phyloP scores from a whole-genome alignment of 495 filamentous ascomycete species.

The Talaromyces thailandensis region DNA sequence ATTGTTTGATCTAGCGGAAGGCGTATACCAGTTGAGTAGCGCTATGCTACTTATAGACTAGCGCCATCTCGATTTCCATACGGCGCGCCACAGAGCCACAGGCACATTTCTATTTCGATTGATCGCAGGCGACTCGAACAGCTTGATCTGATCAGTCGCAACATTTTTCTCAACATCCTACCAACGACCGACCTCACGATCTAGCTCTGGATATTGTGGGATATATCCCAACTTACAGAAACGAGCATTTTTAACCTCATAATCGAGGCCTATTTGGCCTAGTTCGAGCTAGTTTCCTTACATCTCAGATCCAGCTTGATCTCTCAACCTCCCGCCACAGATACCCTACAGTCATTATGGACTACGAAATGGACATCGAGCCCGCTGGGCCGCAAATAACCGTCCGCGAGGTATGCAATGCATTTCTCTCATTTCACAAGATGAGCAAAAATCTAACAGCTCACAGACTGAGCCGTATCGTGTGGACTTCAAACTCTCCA shows the following conservation, averaged over 20 bases:
- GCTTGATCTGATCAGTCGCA: neutral
- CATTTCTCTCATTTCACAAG: neutral
- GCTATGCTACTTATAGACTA: neutral
- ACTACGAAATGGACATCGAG: constrained; percentile 64
- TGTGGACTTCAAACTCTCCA: constrained; percentile 74
- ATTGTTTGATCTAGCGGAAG: too few species aligned
- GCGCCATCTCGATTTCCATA: neutral
- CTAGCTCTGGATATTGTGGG: neutral
- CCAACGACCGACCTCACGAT: neutral
- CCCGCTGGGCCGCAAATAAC: constrained; percentile 58
- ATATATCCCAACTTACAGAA: neutral
- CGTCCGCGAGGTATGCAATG: constrained; percentile 59
- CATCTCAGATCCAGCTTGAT: neutral
- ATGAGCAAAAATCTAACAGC: constrained; percentile 5
- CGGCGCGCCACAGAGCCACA: neutral
- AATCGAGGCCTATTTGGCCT: neutral
- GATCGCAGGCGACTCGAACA: neutral
- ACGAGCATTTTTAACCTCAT: neutral
- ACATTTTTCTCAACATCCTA: neutral
- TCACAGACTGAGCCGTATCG: constrained; percentile 54
- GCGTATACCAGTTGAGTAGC: neutral
- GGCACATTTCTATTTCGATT: neutral
- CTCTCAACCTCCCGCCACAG: neutral
- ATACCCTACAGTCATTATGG: constrained; percentile 42
- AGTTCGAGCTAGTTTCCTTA: neutral